Percentiles rank a stretch among this genome's conserved stretches.
phyloP scores from a whole-genome alignment of 2,329 filamentous ascomycete species.

The Paecilomyces sp. region DNA sequence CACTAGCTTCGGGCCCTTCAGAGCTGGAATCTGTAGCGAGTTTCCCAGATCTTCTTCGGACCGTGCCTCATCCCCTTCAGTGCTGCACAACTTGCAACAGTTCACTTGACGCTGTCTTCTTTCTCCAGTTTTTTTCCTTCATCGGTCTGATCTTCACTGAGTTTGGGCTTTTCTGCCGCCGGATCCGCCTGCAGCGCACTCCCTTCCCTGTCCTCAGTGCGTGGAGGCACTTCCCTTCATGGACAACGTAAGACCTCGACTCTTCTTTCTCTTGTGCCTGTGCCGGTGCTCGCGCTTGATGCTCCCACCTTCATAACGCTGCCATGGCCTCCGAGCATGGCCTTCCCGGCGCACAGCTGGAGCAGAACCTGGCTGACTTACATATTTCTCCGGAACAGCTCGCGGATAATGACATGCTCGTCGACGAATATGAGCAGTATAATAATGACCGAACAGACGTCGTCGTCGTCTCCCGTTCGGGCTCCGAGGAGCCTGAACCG shows the following conservation, averaged over 20 bases:
- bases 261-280: conserved; percentile 7
- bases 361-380: conserved; percentile 18
- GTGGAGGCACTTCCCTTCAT: conserved; percentile 33
- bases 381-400: conserved; percentile 35
- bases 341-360: neutral
- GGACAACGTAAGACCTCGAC: conserved; percentile 35
- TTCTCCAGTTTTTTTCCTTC: neutral
- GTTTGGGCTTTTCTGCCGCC: neutral
- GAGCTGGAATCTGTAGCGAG: conserved; percentile 1
- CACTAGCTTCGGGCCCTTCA: neutral
- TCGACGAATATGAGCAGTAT: conserved; percentile 51
- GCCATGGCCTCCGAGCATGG: conserved; percentile 3
- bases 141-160: neutral
- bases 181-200: conserved; percentile 14
- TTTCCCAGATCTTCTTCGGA: neutral
- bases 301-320: neutral
- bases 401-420: conserved; percentile 54
- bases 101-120: neutral
- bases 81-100: neutral
- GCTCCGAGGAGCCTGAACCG: conserved; percentile 49
- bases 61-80: neutral
- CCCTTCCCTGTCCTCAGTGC: conserved; percentile 17
- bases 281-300: conserved; percentile 7
- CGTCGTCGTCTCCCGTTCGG: conserved; percentile 55
- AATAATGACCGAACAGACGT: conserved; percentile 57